Evolutionary conservation across 208 protist genomes (phyloP).

Genomic region (Leishmania gerbilli): DNA sequence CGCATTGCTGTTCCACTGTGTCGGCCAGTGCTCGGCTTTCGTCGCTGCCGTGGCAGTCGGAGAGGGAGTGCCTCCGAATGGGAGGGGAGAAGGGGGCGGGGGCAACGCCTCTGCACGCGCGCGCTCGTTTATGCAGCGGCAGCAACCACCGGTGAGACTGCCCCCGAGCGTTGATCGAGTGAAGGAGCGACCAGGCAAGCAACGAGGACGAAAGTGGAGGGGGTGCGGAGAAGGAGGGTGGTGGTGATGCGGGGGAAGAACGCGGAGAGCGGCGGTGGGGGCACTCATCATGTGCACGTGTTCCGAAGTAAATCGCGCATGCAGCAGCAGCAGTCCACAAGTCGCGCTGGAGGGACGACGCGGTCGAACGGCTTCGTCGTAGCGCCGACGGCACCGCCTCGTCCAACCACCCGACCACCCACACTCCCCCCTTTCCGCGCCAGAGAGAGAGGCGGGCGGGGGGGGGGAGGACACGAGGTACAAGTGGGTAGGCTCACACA

Average conservation of each 20-base stretch:
- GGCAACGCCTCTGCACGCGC: background rate
- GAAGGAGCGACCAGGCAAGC: background rate
- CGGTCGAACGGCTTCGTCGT: too few relatives aligned
- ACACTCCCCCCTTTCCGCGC: background rate
- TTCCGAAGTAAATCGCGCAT: too few relatives aligned
- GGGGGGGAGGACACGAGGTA: too few relatives aligned
- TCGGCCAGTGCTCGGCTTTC: background rate
- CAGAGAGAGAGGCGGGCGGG: background rate
- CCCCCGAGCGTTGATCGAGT: background rate
- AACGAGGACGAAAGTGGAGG: background rate
- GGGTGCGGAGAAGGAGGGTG: background rate
- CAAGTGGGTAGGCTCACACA: too few relatives aligned
- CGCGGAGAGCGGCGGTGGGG: background rate
- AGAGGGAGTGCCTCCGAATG: background rate
- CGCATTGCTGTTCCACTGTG: slow-evolving; percentile 4
- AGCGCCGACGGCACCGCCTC: background rate
- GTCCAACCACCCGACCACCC: background rate
- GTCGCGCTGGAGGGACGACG: too few relatives aligned
- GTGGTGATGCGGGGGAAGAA: too few relatives aligned
- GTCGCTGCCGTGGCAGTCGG: background rate
- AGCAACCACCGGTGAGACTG: background rate
- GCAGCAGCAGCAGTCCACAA: too few relatives aligned
- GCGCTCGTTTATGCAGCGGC: background rate
- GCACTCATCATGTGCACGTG: too few relatives aligned
- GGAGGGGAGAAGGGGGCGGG: background rate